phyloP scores from a whole-genome alignment of 352 stramenopile species.

The Globisporangium paroecandrum region DNA sequence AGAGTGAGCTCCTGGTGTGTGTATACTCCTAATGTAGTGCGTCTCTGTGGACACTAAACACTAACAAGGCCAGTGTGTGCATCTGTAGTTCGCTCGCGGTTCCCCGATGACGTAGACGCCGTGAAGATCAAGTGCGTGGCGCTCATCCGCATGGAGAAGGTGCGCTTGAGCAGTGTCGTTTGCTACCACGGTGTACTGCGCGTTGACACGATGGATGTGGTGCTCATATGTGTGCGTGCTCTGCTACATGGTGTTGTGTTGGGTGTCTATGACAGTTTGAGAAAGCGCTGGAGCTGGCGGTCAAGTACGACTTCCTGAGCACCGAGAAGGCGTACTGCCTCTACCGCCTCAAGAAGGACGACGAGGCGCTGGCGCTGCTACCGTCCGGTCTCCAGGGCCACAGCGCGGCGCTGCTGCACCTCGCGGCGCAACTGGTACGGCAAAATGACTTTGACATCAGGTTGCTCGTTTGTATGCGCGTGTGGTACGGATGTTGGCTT shows the following conservation, averaged over 20 bases:
- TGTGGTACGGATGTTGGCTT: neutral
- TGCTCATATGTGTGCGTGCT: slow-evolving; percentile 1
- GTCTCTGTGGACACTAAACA: neutral
- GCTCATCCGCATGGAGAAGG: slow-evolving; percentile 80
- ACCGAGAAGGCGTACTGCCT: slow-evolving; percentile 77
- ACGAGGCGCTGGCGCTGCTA: slow-evolving; percentile 52
- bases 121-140: slow-evolving; percentile 81
- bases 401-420: slow-evolving; percentile 48
- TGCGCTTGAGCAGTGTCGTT: slow-evolving; percentile 10
- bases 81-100: slow-evolving; percentile 61
- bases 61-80: slow-evolving; percentile 1
- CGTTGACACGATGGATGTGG: neutral
- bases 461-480: neutral
- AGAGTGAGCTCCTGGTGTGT: slow-evolving; percentile 43
- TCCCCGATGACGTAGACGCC: slow-evolving; percentile 69
- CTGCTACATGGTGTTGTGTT: neutral
- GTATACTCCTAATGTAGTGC: neutral
- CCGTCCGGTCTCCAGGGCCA: slow-evolving; percentile 27
- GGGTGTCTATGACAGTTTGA: slow-evolving; percentile 54
- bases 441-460: neutral
- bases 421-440: slow-evolving; percentile 64
- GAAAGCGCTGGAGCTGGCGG: slow-evolving; percentile 74
- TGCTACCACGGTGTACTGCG: neutral
- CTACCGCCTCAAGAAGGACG: slow-evolving; percentile 77
- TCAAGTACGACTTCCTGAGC: slow-evolving; percentile 63